Evolutionary conservation across 208 protist genomes (phyloP).

Genomic region (Acanthamoeba divionensis): DNA sequence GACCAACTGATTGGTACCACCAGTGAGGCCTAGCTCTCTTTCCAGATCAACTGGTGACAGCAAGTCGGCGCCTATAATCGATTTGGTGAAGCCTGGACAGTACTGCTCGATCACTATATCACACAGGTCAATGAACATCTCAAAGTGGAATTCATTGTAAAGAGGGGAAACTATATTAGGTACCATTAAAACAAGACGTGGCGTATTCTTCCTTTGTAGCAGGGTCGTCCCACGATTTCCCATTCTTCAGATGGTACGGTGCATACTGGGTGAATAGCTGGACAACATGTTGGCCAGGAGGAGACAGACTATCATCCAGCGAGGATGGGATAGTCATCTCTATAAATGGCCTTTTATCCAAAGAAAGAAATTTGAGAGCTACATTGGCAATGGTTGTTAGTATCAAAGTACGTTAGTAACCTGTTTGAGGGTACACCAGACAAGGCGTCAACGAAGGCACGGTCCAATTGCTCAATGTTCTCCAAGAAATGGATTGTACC

Average conservation of each 20-base stretch:
- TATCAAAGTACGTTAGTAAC: no score
- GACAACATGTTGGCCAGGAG: constrained; percentile 68
- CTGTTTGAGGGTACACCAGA: no score
- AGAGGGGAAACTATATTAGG: no score
- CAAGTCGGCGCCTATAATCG: constrained; percentile 51
- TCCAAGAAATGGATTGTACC: constrained; percentile 71
- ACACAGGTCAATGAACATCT: no score
- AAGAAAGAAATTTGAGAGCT: no score
- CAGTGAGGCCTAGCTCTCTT: not conserved
- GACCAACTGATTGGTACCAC: no score
- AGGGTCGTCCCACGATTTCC: no score
- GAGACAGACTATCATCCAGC: constrained; percentile 67
- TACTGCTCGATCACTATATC: constrained; percentile 67
- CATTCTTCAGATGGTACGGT: constrained; percentile 62
- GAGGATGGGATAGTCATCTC: constrained; percentile 65
- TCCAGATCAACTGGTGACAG: constrained; percentile 69
- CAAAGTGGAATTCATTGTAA: no score
- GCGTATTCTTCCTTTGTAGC: no score
- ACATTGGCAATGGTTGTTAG: no score
- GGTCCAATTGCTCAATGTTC: constrained; percentile 47
- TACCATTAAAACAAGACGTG: no score
- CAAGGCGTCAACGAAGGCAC: not conserved
- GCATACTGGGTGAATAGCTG: constrained; percentile 76
- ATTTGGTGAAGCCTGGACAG: constrained; percentile 64
- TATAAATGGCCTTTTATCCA: constrained; percentile 23